A percentile compares a stretch with the other conserved stretches of the same genome.
phyloP scores from a whole-genome alignment of 179 eudicot genomes.

The Amaranthus tricolor region DNA sequence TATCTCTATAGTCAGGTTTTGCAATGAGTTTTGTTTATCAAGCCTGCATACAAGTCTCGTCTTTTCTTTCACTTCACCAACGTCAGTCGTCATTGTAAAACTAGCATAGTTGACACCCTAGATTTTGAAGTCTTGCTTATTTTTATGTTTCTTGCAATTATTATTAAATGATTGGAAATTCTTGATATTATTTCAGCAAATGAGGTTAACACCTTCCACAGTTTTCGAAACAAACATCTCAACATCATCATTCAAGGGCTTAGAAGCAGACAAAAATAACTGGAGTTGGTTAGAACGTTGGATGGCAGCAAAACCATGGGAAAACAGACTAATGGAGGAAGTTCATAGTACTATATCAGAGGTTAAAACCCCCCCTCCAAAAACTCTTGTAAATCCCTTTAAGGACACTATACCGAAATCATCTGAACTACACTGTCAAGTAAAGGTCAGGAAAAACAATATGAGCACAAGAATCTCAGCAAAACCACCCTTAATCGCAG shows the following conservation, averaged over 20 bases:
- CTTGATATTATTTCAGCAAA: constrained; percentile 38
- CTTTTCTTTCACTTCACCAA: no score
- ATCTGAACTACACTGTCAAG: constrained; percentile 47
- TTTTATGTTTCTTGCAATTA: no score
- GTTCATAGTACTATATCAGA: constrained; percentile 39
- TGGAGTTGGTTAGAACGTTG: constrained; percentile 98
- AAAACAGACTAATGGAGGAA: constrained; percentile 82
- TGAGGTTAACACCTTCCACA: constrained; percentile 45
- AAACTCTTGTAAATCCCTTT: constrained; percentile 24
- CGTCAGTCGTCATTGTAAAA: no score
- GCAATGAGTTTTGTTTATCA: no score
- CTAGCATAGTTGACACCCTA: no score
- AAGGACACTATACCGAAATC: constrained; percentile 39
- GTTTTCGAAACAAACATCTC: constrained; percentile 36
- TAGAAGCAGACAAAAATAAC: constrained; percentile 50
- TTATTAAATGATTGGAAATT: background rate
- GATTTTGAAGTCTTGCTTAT: no score
- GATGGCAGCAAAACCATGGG: constrained; percentile 99
- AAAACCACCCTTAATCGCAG: constrained; percentile 43
- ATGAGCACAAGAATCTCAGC: constrained; percentile 73
- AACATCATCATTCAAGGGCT: constrained; percentile 37
- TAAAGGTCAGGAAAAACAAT: constrained; percentile 60
- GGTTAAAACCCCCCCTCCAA: constrained; percentile 49
- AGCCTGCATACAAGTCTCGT: no score
- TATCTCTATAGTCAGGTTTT: no score